These are phyloP conservation scores for Lecanoromycetidae sp. DNA, from an alignment of 2,329 filamentous ascomycete genomes.

Conservation along the genomic window DNA sequence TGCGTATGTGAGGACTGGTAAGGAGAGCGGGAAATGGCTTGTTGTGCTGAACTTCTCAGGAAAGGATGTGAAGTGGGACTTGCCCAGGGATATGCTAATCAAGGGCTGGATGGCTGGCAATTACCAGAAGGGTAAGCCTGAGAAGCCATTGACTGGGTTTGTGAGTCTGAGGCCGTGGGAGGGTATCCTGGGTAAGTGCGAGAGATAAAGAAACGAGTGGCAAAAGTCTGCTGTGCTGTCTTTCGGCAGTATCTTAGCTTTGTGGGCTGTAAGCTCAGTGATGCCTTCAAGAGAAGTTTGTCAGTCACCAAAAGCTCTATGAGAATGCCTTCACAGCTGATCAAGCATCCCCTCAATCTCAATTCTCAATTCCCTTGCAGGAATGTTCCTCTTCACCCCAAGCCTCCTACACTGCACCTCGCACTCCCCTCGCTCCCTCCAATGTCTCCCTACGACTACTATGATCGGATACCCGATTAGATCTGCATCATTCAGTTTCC, in stretches of 20 bases:
- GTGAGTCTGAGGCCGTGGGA: constrained; percentile 13
- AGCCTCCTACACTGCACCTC: constrained; percentile 64
- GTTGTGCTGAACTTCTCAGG: constrained; percentile 25
- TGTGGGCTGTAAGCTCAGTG: no score
- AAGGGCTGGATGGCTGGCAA: constrained; percentile 16
- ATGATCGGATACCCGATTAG: constrained; percentile 77
- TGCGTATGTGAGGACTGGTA: constrained; percentile 38
- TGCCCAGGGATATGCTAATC: constrained; percentile 10
- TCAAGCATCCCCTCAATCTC: constrained; percentile 3
- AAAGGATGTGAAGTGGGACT: constrained; percentile 13
- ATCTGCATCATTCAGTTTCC: constrained; percentile 87
- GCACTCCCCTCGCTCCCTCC: constrained; percentile 44
- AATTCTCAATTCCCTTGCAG: neutral
- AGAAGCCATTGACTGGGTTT: constrained; percentile 4
- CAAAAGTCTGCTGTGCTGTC: neutral
- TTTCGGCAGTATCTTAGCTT: neutral
- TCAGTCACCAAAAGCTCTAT: neutral
- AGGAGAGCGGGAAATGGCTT: constrained; percentile 21
- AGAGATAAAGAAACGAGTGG: neutral
- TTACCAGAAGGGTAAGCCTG: constrained; percentile 12
- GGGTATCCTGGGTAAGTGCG: constrained; percentile 11
- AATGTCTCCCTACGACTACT: constrained; percentile 63
- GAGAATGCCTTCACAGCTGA: neutral
- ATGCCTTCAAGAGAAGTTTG: neutral
- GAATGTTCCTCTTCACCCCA: neutral